Evolutionary conservation across 2,329 filamentous ascomycete species (phyloP).

Genomic region (Curvularia sp.): DNA sequence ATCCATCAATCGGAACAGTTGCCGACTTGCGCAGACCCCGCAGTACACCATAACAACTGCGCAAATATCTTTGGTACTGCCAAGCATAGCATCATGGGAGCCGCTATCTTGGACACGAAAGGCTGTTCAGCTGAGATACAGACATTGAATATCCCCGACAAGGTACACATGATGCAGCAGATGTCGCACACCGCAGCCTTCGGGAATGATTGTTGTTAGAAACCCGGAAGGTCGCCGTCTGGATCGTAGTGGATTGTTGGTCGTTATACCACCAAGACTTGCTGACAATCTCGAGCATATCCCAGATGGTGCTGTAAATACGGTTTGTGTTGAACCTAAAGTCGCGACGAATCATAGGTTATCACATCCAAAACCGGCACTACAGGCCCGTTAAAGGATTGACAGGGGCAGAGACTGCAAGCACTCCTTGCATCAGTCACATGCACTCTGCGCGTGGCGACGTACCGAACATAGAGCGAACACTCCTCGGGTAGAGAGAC

Average conservation of each 20-base stretch:
- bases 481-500: not conserved
- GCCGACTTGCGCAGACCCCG: not conserved
- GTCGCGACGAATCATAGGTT: not conserved
- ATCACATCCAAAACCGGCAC: not conserved
- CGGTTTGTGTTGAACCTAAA: not conserved
- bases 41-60: not conserved
- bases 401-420: not conserved
- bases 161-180: not conserved
- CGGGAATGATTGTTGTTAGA: not conserved
- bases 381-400: not conserved
- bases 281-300: not conserved
- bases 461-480: conserved; percentile 2
- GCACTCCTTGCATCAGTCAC: conserved; percentile 1
- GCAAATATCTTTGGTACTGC: not conserved
- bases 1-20: not conserved
- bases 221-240: not conserved
- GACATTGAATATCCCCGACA: not conserved
- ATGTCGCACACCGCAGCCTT: not conserved
- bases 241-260: not conserved
- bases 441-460: not conserved
- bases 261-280: not conserved
- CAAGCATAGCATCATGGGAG: not conserved
- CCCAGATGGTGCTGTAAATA: not conserved
- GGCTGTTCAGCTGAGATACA: not conserved
- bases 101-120: not conserved